Conservation (phyloP, 371 early-diverging fungal species). For the Aphelidium insulamus region DNA sequence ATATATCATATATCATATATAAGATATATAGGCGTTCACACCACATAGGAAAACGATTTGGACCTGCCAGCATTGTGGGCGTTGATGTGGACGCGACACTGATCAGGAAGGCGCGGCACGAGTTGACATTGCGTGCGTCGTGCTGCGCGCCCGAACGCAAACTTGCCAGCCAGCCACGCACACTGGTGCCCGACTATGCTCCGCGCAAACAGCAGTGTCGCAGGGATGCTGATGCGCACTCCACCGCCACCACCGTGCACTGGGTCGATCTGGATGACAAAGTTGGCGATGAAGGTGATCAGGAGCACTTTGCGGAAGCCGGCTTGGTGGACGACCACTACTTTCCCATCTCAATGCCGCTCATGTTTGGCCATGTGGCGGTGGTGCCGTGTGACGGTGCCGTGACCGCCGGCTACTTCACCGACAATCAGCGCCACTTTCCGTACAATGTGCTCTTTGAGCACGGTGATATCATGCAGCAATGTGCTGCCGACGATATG, state of each 20-base stretch:
- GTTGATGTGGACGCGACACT: constrained; percentile 54
- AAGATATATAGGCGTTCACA: neutral
- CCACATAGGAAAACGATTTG: constrained; percentile 16
- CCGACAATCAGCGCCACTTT: constrained; percentile 11
- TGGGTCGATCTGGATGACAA: constrained; percentile 1
- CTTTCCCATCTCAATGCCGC: constrained; percentile 33
- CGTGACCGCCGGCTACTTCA: constrained; percentile 2
- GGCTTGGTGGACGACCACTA: constrained; percentile 22
- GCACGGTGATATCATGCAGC: constrained; percentile 12
- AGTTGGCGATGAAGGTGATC: neutral
- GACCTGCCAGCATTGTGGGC: constrained; percentile 24
- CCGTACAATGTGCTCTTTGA: constrained; percentile 35
- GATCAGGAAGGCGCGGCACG: constrained; percentile 30
- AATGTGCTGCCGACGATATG: constrained; percentile 11
- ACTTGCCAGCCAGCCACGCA: neutral
- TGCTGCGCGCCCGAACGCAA: constrained; percentile 8
- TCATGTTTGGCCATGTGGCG: constrained; percentile 26
- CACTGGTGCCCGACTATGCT: constrained; percentile 1
- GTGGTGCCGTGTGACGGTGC: constrained; percentile 8
- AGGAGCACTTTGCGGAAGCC: no score
- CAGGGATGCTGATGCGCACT: neutral
- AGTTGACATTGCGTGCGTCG: constrained; percentile 18
- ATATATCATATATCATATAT: neutral
- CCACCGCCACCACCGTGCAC: constrained; percentile 10
- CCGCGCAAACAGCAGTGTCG: neutral